These are phyloP conservation scores for Trypanosoma avium DNA, from an alignment of 208 protist species.

Conservation along the genomic window DNA sequence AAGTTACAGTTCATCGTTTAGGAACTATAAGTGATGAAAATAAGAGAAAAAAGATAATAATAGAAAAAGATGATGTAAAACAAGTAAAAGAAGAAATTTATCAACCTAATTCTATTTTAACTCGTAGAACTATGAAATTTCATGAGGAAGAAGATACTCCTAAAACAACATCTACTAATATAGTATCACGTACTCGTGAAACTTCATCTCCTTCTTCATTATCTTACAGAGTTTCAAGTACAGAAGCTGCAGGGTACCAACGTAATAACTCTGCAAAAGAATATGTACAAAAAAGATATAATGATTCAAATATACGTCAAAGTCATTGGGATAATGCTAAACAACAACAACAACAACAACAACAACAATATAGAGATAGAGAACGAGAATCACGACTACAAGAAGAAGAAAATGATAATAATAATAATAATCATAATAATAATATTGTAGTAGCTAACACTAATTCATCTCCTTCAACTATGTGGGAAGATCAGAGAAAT, in stretches of 20 bases:
- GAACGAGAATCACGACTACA: background rate
- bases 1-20: conserved; percentile 49
- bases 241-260: no score
- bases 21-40: background rate
- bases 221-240: background rate
- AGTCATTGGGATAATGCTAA: conserved; percentile 13
- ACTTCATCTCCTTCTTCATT: background rate
- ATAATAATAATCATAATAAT: background rate
- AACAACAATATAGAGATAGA: background rate
- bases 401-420: background rate
- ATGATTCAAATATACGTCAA: background rate
- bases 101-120: background rate
- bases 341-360: conserved; percentile 1
- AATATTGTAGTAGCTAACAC: background rate
- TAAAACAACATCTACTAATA: background rate
- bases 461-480: background rate
- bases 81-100: background rate
- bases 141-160: background rate
- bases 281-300: conserved; percentile 8
- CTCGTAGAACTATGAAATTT: background rate
- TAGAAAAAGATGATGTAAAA: background rate
- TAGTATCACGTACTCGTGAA: background rate
- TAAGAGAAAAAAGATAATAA: background rate
- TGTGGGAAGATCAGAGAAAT: no score
- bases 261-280: background rate